These are phyloP conservation scores for Rhynchospora breviuscula DNA, from an alignment of 176 grass and related monocot genomes.

Conservation along the genomic window DNA sequence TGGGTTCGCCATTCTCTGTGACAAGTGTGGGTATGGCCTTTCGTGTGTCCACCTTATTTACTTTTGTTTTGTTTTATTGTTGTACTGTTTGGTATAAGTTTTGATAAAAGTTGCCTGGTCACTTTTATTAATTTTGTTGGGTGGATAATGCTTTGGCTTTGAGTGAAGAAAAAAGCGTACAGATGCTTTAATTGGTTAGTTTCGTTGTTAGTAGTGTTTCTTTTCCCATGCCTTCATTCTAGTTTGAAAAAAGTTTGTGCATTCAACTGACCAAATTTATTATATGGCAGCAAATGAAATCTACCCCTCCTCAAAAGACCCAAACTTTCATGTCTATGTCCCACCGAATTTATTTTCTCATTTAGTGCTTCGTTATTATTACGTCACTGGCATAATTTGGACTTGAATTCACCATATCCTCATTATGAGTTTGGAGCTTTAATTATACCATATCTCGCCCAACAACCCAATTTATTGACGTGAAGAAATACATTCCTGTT, in stretches of 20 bases:
- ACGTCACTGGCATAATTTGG: not conserved
- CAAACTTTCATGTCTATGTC: not conserved
- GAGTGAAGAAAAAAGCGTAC: not conserved
- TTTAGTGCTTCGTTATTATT: conserved; percentile 6
- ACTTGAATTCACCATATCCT: not conserved
- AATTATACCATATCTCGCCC: not conserved
- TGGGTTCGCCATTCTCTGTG: conserved; percentile 67
- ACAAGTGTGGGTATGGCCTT: conserved; percentile 87
- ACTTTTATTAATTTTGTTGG: not conserved
- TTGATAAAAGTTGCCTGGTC: not conserved
- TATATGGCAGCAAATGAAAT: not conserved
- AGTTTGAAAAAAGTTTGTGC: not conserved
- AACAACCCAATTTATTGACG: not conserved
- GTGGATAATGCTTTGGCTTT: not conserved
- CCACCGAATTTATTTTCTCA: conserved; percentile 4
- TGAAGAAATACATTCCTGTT: not conserved
- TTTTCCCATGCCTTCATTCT: not conserved
- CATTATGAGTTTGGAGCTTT: not conserved
- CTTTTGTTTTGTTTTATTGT: not conserved
- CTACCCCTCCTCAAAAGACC: not conserved
- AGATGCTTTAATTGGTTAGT: not conserved
- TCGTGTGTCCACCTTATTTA: not conserved
- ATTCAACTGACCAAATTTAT: not conserved
- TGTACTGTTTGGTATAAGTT: not conserved
- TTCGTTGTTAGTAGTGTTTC: not conserved